Evolutionary conservation across 2,329 filamentous ascomycete genomes (phyloP), one percentile per base, ranked within the genome.

Genomic region (Fusarium foetens): DNA sequence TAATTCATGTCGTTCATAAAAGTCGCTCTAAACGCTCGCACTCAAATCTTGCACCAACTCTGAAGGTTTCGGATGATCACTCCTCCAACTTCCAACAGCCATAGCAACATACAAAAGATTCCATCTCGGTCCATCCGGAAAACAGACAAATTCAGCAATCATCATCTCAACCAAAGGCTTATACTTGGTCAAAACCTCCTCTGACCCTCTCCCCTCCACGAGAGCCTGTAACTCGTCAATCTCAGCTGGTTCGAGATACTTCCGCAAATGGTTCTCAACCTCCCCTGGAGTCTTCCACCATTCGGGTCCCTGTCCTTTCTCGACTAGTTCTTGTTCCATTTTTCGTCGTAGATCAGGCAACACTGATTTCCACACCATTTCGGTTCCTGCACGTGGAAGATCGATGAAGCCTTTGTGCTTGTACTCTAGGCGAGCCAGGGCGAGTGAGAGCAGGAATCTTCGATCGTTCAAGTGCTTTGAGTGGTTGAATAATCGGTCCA

Each of bases 401-500:
- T 76, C 70, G 2, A 75, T 61, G 19, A 71, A 75, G 10, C 75
- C 75, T n/a, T 64, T 69, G 10, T 67, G 66, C n/a, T 66, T 64
- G 29, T 71, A 76, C 25, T 77, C 75, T 1, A 77, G 31, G 14
- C 74, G 58, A 19, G 68, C 68, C 11, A 75, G 43, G 1, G 72
- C 74, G 6, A 77, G 38, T 8, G 74, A 71, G 6, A 75, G 21
- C 27, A 77, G 25, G 42, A 77, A 77, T 27, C 71, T 66, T 16
- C 62, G 61, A 23, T 77, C 71, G 27, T 31, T 39, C 4, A 77
- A 63, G 49, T 75, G 64, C 16, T 69, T 74, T 4, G 66, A 68
- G 38, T 77, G 73, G 16, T 74, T 71, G 58, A 78, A 76, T 6
- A 78, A 25, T n/a, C 74, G 71, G 19, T 76, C 76, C 33, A 76